phyloP scores from a whole-genome alignment of 2,329 filamentous ascomycete species.

The Paraphaeosphaeria sporulosa region DNA sequence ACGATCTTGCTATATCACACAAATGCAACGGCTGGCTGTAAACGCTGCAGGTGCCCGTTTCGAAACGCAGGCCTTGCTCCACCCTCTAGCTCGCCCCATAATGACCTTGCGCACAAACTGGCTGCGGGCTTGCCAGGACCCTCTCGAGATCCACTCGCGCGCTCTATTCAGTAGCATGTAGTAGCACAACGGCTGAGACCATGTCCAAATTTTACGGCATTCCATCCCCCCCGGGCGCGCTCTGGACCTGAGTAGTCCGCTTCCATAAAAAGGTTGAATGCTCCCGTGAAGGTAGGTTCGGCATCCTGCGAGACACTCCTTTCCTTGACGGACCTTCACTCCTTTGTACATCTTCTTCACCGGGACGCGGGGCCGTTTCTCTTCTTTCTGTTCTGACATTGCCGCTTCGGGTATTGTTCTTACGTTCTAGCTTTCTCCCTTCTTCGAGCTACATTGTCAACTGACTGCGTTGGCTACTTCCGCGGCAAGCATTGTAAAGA shows the following conservation, averaged over 20 bases:
- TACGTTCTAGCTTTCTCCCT: slow-evolving; percentile 6
- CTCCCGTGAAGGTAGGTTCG: slow-evolving; percentile 26
- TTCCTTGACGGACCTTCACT: slow-evolving; percentile 39
- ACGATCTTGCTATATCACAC: slow-evolving; percentile 18
- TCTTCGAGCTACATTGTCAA: slow-evolving; percentile 21
- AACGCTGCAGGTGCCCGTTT: slow-evolving; percentile 32
- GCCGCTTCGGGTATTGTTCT: slow-evolving; percentile 18
- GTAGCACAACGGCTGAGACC: slow-evolving; percentile 35
- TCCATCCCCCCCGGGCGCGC: background rate
- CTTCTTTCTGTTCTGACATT: slow-evolving; percentile 33
- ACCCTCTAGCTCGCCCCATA: slow-evolving; percentile 17
- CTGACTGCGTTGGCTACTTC: slow-evolving; percentile 10
- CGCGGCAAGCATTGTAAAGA: background rate
- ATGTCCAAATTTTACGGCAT: background rate
- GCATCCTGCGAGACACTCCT: slow-evolving; percentile 35
- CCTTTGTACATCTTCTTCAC: slow-evolving; percentile 35
- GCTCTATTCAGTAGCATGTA: slow-evolving; percentile 23
- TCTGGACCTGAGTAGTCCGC: slow-evolving; percentile 1
- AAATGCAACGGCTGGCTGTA: slow-evolving; percentile 23
- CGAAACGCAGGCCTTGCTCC: slow-evolving; percentile 30
- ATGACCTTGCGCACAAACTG: slow-evolving; percentile 28
- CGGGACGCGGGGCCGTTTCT: slow-evolving; percentile 42
- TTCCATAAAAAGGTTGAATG: slow-evolving; percentile 33
- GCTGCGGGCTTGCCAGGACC: slow-evolving; percentile 28
- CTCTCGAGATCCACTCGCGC: slow-evolving; percentile 24